A percentile compares a stretch with the other conserved stretches of the same genome.
These are phyloP conservation scores for Podospora pseudocomata DNA, from an alignment of 495 filamentous ascomycete genomes.

Conservation along the genomic window DNA sequence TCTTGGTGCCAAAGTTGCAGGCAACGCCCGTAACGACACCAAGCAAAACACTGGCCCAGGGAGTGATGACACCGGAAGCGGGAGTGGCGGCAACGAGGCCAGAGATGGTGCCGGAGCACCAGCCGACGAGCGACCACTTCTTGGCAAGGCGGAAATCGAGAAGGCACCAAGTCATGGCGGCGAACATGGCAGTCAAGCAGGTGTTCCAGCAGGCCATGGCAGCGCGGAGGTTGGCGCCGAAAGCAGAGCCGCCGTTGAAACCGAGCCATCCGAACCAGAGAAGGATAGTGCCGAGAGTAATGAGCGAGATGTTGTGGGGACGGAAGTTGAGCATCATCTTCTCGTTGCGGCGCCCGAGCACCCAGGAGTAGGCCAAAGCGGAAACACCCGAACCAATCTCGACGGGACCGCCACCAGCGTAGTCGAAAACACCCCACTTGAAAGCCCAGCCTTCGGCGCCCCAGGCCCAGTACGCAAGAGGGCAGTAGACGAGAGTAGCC, in stretches of 20 bases:
- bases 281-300: slow-evolving; percentile 89
- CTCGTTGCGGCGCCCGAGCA: slow-evolving; percentile 94
- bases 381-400: slow-evolving; percentile 93
- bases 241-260: slow-evolving; percentile 97
- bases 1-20: slow-evolving; percentile 93
- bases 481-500: slow-evolving; percentile 97
- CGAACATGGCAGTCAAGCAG: slow-evolving; percentile 87
- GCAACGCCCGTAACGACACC: slow-evolving; percentile 80
- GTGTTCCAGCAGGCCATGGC: slow-evolving; percentile 97
- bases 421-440: slow-evolving; percentile 91
- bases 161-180: slow-evolving; percentile 80
- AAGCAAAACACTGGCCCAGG: slow-evolving; percentile 83
- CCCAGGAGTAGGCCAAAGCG: slow-evolving; percentile 90
- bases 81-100: slow-evolving; percentile 90
- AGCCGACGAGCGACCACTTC: slow-evolving; percentile 99
- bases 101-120: slow-evolving; percentile 92
- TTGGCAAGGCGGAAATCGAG: slow-evolving; percentile 91
- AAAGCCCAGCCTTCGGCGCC: slow-evolving; percentile 89
- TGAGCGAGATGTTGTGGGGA: slow-evolving; percentile 96
- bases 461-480: slow-evolving; percentile 93
- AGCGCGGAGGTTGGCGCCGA: slow-evolving; percentile 92
- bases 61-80: slow-evolving; percentile 80
- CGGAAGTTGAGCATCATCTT: slow-evolving; percentile 98
- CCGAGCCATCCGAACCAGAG: slow-evolving; percentile 99
- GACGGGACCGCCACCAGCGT: slow-evolving; percentile 95